Percentiles rank a stretch among this genome's conserved stretches.
Conservation (phyloP, 345 rosid genomes). For the Citrus sp. region DNA sequence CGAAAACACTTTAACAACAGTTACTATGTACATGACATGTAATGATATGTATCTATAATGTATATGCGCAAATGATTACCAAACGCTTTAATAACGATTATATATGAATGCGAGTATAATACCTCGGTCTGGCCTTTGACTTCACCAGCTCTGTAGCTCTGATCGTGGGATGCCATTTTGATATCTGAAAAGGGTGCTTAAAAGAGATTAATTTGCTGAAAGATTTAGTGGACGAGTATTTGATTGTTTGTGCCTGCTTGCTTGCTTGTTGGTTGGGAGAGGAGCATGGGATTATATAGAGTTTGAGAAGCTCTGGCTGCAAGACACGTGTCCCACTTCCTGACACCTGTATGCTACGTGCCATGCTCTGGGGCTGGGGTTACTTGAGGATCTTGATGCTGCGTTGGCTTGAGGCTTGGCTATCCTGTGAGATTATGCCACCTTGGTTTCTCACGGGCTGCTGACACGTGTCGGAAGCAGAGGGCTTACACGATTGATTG, state of each 20-base stretch:
- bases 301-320: neutral
- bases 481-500: neutral
- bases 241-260: neutral
- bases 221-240: too few relatives aligned
- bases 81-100: too few relatives aligned
- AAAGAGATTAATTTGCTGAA: neutral
- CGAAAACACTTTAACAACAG: too few relatives aligned
- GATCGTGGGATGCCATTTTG: conserved; percentile 55
- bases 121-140: conserved; percentile 58
- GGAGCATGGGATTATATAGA: neutral
- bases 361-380: neutral
- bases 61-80: too few relatives aligned
- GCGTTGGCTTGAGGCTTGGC: neutral
- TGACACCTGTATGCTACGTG: conserved; percentile 32
- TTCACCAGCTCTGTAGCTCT: conserved; percentile 53
- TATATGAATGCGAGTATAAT: too few relatives aligned
- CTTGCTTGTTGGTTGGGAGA: too few relatives aligned
- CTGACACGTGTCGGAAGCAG: neutral
- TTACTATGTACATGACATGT: too few relatives aligned
- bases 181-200: neutral
- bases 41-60: too few relatives aligned
- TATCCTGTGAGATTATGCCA: neutral
- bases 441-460: neutral
- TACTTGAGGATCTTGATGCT: conserved; percentile 2
- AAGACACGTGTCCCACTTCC: conserved; percentile 12